Base-by-base conservation (phyloP, 208 protist genomes). In the Trypanosomatidae sp. region DNA sequence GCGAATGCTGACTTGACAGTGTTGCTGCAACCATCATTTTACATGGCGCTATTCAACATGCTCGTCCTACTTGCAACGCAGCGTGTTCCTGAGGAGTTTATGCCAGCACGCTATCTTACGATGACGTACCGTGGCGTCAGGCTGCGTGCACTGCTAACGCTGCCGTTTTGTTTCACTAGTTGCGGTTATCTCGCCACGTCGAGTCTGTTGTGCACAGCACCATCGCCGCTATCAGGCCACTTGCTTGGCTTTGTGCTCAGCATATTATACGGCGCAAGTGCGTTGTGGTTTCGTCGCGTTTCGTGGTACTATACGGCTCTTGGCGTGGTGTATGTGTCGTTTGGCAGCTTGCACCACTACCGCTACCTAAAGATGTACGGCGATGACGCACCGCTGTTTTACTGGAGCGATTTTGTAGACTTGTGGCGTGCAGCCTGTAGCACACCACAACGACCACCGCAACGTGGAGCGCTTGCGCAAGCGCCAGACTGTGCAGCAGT, bases 241-340 rank as follows among this genome's bases (percentile, higher is more conserved):
- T 54, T 87, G 7, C 55, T 74, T 23, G 82, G 82, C 19, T 88
- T 80, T 54, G 50, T 35, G 0, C 45, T 85, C 32, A 91, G 82
- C n/a, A n/a, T n/a, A n/a, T n/a, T n/a, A n/a, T n/a, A n/a, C n/a
- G n/a, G n/a, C n/a, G n/a, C n/a, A n/a, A n/a, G n/a, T n/a, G n/a
- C n/a, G n/a, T n/a, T n/a, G n/a, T n/a, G n/a, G n/a, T n/a, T n/a
- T n/a, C n/a, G n/a, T n/a, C n/a, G n/a, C n/a, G n/a, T n/a, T n/a
- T n/a, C n/a, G n/a, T n/a, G n/a, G n/a, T n/a, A n/a, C 49, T 91
- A 91, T 55, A 75, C 82, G n/a, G 51, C 86, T 39, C 64, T 91
- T 2, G 76, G 73, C 7, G 30, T 61, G 7, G 74, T 78, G 57
- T 91, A 87, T 48, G 56, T 91, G 20, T 69, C 71, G 6, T 91